These are phyloP conservation scores for Podila minutissima DNA, from an alignment of 192 early-diverging fungal genomes.

Conservation along the genomic window DNA sequence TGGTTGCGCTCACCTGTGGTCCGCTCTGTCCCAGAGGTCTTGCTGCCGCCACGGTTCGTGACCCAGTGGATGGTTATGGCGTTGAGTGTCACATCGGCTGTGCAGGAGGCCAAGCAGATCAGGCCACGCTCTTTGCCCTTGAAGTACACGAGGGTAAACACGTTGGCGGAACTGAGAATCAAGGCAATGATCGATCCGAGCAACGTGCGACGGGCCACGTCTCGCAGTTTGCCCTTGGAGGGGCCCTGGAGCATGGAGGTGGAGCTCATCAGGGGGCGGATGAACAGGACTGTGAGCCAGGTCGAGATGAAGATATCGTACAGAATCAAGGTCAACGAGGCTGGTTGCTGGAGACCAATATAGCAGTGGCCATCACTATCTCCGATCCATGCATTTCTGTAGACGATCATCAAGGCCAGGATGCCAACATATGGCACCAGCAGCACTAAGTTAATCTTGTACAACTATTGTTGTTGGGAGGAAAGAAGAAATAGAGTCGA, in stretches of 20 bases:
- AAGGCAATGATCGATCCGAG: slow-evolving; percentile 38
- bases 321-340: neutral
- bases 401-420: neutral
- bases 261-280: slow-evolving; percentile 2
- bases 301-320: slow-evolving; percentile 2
- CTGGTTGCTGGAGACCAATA: neutral
- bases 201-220: slow-evolving; percentile 37
- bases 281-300: slow-evolving; percentile 2
- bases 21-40: slow-evolving; percentile 5
- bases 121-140: slow-evolving; percentile 43
- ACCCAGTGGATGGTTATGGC: slow-evolving; percentile 49
- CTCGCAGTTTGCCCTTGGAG: neutral
- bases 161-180: slow-evolving; percentile 42
- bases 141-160: slow-evolving; percentile 21
- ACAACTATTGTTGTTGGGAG: neutral
- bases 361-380: neutral
- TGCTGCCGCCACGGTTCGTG: slow-evolving; percentile 5
- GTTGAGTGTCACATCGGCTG: slow-evolving; percentile 50
- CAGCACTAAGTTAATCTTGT: neutral
- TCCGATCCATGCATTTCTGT: neutral
- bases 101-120: slow-evolving; percentile 47
- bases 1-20: slow-evolving; percentile 7
- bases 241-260: neutral
- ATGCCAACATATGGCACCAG: neutral
- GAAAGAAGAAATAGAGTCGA: neutral